Evolutionary conservation across 1,139 yeast genomes (phyloP), one percentile per base, ranked within the genome.

Genomic region (Blastobotrys buckinghamii): DNA sequence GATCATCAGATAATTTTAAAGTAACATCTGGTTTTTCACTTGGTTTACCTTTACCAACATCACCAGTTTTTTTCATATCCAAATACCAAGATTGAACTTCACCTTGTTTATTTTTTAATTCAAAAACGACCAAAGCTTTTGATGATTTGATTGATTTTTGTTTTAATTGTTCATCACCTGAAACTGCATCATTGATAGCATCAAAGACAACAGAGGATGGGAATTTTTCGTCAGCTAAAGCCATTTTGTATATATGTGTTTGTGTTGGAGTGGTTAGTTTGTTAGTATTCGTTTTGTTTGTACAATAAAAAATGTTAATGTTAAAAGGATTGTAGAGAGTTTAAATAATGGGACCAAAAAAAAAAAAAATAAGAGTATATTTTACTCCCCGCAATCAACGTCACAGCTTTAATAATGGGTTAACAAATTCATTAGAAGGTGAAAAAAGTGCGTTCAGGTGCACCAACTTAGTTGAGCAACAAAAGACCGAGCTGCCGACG

Each of bases 51-150:
- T 76, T 75, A 50, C 68, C 68, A 51, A 83, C 71, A 32, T 71
- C 59, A 54, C 92, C 94, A 15, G 70, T 71, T 47, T 80, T 72
- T 71, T 84, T 84, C 61, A 83, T 77, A 67, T 86, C 92, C 59
- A 86, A 73, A 52, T 71, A 66, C 92, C 92, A 85, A 17, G 82
- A 73, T 64, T 79, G 78, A 49, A 77, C 75, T 68, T 79, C 74
- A 53, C 84, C 84, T 53, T 74, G 79, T 66, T 79, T 79, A 74
- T 80, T 82, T 72, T 79, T 81, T 62, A 86, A 76, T 58, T 83
- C 79, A 66, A 86, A 81, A 49, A 77, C 79, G 54, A 86, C 79
- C 40, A 77, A 68, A 38, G 89, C 84, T 61, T 81, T 77, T 60
- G 86, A 81, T 59, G 68, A 63, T 59, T 67, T 66, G 59, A 70